Conservation (phyloP, 306 rosid genomes). For the barrel medic (Medicago truncatula) region DNA sequence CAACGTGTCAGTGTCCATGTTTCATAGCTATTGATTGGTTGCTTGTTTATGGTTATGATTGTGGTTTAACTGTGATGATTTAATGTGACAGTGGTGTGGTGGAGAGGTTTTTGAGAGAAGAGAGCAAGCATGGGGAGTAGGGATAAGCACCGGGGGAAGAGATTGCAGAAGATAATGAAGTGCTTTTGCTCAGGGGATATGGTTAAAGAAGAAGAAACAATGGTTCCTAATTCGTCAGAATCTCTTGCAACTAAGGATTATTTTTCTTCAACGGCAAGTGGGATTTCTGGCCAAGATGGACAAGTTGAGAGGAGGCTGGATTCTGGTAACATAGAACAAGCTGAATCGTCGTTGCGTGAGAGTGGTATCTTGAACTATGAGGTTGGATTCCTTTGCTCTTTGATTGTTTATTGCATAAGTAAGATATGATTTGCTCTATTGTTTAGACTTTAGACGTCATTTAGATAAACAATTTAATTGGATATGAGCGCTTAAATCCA, state of each 20-base stretch:
- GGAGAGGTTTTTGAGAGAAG: constrained; percentile 54
- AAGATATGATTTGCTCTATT: constrained; percentile 3
- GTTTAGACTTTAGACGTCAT: background rate
- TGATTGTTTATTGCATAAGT: constrained; percentile 14
- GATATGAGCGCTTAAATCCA: background rate
- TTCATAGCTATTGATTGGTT: background rate
- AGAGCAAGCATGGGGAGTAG: constrained; percentile 64
- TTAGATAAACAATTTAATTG: background rate
- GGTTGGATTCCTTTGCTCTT: constrained; percentile 54
- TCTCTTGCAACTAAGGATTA: constrained; percentile 61
- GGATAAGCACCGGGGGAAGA: constrained; percentile 47
- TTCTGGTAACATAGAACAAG: constrained; percentile 76
- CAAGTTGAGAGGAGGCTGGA: constrained; percentile 54
- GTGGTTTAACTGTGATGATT: constrained; percentile 27
- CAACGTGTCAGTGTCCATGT: too few species aligned
- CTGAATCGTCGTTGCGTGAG: constrained; percentile 80
- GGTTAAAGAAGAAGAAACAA: constrained; percentile 52
- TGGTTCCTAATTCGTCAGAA: constrained; percentile 49
- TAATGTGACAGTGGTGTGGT: constrained; percentile 40
- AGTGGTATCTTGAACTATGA: constrained; percentile 83
- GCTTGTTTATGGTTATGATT: constrained; percentile 21
- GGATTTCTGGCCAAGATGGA: constrained; percentile 46
- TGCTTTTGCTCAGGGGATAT: constrained; percentile 73
- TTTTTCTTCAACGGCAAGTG: constrained; percentile 49
- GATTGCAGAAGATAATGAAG: constrained; percentile 65